Evolutionary conservation across 805 yeast genomes (phyloP).

Genomic region (Saturnispora gosingensis): DNA sequence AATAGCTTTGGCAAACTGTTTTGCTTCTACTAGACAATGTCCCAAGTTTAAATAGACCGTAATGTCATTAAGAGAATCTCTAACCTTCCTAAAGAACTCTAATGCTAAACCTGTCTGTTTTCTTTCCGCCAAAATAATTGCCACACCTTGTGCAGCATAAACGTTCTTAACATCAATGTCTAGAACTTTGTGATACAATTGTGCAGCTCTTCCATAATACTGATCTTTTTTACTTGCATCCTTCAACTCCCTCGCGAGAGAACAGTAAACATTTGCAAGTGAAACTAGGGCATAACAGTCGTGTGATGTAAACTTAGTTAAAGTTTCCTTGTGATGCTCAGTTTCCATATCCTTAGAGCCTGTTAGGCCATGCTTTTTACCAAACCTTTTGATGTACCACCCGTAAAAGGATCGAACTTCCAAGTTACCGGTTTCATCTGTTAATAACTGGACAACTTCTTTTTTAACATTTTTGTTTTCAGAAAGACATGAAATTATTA

Average conservation of each 20-base stretch:
- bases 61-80: conserved; percentile 82
- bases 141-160: conserved; percentile 97
- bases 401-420: conserved; percentile 89
- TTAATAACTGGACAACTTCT: conserved; percentile 48
- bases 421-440: conserved; percentile 47
- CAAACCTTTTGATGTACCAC: conserved; percentile 68
- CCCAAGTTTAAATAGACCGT: conserved; percentile 81
- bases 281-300: conserved; percentile 86
- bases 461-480: conserved; percentile 40
- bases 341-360: conserved; percentile 55
- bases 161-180: conserved; percentile 77
- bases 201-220: conserved; percentile 83
- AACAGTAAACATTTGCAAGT: conserved; percentile 77
- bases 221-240: conserved; percentile 53
- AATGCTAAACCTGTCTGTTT: conserved; percentile 67
- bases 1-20: conserved; percentile 76
- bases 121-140: conserved; percentile 83
- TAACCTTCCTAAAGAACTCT: conserved; percentile 76
- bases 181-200: conserved; percentile 80
- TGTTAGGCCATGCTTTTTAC: conserved; percentile 41
- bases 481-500: conserved; percentile 50
- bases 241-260: conserved; percentile 71
- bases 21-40: conserved; percentile 74
- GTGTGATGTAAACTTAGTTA: conserved; percentile 74
- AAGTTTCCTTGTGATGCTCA: conserved; percentile 73